Evolutionary conservation across 805 yeast genomes (phyloP).

Genomic region (Tetrapisispora iriomotensis): DNA sequence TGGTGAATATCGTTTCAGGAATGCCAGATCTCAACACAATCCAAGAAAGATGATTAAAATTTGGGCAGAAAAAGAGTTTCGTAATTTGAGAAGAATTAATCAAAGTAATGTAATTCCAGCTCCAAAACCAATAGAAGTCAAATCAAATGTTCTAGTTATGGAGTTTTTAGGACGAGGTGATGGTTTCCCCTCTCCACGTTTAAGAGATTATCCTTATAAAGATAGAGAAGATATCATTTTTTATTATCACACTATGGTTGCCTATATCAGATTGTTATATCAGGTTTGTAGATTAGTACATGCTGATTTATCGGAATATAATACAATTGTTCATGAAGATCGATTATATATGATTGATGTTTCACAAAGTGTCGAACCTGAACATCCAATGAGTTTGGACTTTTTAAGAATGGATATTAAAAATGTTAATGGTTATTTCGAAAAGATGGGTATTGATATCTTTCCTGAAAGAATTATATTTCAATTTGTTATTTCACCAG

Average conservation of each 20-base stretch:
- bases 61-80: constrained; percentile 97
- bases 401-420: constrained; percentile 96
- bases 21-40: constrained; percentile 75
- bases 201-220: constrained; percentile 71
- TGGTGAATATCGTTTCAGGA: constrained; percentile 90
- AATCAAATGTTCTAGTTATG: constrained; percentile 90
- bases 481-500: constrained; percentile 55
- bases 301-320: constrained; percentile 94
- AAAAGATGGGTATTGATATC: constrained; percentile 59
- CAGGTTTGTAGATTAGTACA: constrained; percentile 86
- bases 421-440: constrained; percentile 83
- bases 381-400: constrained; percentile 93
- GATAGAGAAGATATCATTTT: constrained; percentile 54
- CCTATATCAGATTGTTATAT: constrained; percentile 78
- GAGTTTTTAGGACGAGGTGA: constrained; percentile 68
- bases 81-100: constrained; percentile 79
- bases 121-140: constrained; percentile 84
- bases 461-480: constrained; percentile 77
- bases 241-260: constrained; percentile 68
- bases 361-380: constrained; percentile 95
- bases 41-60: constrained; percentile 95
- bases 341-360: constrained; percentile 86
- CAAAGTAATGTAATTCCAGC: constrained; percentile 70
- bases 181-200: constrained; percentile 85
- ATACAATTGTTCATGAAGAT: constrained; percentile 73